These are phyloP conservation scores for Scutellaria baicalensis DNA, from an alignment of 257 asterid genomes.

Conservation along the genomic window DNA sequence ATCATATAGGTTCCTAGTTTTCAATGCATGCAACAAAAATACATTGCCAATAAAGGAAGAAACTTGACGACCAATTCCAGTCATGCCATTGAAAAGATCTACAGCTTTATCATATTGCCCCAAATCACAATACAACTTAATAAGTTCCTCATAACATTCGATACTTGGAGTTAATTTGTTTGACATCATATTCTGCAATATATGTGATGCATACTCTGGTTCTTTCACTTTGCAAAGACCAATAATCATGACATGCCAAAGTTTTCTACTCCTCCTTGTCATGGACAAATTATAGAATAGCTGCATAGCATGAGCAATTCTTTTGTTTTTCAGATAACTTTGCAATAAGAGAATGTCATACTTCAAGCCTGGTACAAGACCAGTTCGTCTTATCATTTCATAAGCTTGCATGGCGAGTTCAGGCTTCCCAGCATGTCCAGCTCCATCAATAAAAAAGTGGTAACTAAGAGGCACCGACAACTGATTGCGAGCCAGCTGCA, in stretches of 20 bases:
- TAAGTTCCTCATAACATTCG: constrained; percentile 74
- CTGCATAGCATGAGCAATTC: constrained; percentile 33
- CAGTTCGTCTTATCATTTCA: constrained; percentile 43
- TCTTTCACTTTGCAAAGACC: constrained; percentile 57
- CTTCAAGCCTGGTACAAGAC: constrained; percentile 24
- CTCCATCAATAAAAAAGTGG: constrained; percentile 70
- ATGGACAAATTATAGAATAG: constrained; percentile 34
- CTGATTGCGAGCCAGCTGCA: constrained; percentile 36
- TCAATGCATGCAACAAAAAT: constrained; percentile 59
- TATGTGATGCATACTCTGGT: constrained; percentile 35
- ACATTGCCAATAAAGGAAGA: constrained; percentile 76
- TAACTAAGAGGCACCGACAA: constrained; percentile 19
- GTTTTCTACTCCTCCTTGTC: constrained; percentile 26
- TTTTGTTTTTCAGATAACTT: constrained; percentile 40
- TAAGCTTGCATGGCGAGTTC: constrained; percentile 55
- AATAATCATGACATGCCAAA: constrained; percentile 47
- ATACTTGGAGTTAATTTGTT: constrained; percentile 39
- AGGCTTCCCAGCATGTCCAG: constrained; percentile 65
- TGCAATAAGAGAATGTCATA: constrained; percentile 48
- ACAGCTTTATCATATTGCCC: constrained; percentile 38
- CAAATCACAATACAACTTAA: constrained; percentile 42
- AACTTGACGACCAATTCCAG: constrained; percentile 43
- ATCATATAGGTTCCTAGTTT: constrained; percentile 22
- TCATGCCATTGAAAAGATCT: constrained; percentile 53
- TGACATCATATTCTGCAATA: constrained; percentile 43